Percentiles rank a stretch among this genome's conserved stretches.
Evolutionary conservation across 106 monocot species (phyloP).

Genomic region (Agapanthus africanus): DNA sequence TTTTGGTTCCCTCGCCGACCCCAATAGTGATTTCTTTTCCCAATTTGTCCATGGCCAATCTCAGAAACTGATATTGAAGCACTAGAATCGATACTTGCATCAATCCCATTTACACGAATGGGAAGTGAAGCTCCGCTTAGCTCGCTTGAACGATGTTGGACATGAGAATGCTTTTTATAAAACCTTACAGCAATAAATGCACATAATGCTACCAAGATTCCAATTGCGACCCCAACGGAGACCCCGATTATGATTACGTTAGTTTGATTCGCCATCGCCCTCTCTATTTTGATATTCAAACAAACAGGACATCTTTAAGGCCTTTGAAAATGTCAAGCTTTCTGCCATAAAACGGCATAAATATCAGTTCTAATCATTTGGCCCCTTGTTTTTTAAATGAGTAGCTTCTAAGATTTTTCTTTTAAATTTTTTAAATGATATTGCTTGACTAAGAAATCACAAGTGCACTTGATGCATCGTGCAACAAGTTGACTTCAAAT

Average conservation of each 20-base stretch:
- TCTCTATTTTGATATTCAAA: conserved; percentile 22
- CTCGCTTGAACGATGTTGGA: conserved; percentile 19
- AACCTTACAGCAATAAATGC: conserved; percentile 44
- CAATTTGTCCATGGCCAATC: not conserved
- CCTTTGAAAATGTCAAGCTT: conserved; percentile 19
- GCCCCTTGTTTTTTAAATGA: not conserved
- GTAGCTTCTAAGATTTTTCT: not conserved
- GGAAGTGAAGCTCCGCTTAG: conserved; percentile 34
- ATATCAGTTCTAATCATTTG: conserved; percentile 7
- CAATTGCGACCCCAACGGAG: conserved; percentile 52
- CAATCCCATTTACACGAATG: conserved; percentile 45
- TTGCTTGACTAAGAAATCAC: not conserved
- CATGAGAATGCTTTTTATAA: conserved; percentile 29
- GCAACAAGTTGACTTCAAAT: not conserved
- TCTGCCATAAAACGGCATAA: conserved; percentile 21
- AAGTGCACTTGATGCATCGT: not conserved
- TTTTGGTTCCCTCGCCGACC: conserved; percentile 21
- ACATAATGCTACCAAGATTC: conserved; percentile 45
- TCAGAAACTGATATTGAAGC: conserved; percentile 45
- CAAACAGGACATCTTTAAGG: conserved; percentile 28
- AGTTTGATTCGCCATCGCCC: conserved; percentile 32
- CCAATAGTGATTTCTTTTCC: conserved; percentile 23
- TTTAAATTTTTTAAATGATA: too few species aligned
- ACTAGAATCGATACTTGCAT: conserved; percentile 54
- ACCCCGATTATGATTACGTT: conserved; percentile 48